These are phyloP conservation scores for Verbascum thapsus DNA, from an alignment of 257 asterid species.

Conservation along the genomic window DNA sequence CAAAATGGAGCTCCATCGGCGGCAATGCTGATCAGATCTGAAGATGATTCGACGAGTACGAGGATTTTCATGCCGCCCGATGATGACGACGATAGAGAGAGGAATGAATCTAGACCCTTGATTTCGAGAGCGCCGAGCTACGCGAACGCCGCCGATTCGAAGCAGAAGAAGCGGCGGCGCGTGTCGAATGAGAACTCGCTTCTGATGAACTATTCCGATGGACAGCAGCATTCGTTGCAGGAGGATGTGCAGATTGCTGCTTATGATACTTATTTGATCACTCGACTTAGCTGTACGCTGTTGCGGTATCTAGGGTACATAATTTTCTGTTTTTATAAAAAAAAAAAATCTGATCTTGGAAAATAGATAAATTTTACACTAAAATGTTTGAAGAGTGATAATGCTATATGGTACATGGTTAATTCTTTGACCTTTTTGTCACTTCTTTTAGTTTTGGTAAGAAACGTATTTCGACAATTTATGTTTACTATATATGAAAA, in stretches of 20 bases:
- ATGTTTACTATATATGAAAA: too few relatives aligned
- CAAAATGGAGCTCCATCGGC: slow-evolving; percentile 30
- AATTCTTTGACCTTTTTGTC: too few relatives aligned
- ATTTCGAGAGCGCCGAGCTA: slow-evolving; percentile 61
- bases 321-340: slow-evolving; percentile 16
- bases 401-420: too few relatives aligned
- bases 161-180: slow-evolving; percentile 71
- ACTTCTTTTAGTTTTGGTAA: too few relatives aligned
- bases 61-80: slow-evolving; percentile 49
- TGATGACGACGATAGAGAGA: slow-evolving; percentile 42
- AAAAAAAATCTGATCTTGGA: too few relatives aligned
- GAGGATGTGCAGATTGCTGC: slow-evolving; percentile 55
- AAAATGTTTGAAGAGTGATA: too few relatives aligned
- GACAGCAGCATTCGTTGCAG: slow-evolving; percentile 37
- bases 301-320: slow-evolving; percentile 77
- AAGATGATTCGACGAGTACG: slow-evolving; percentile 41
- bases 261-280: slow-evolving; percentile 55
- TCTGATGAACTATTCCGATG: slow-evolving; percentile 32
- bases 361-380: too few relatives aligned
- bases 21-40: slow-evolving; percentile 56
- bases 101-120: slow-evolving; percentile 58
- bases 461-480: too few relatives aligned
- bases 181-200: slow-evolving; percentile 58
- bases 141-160: slow-evolving; percentile 32
- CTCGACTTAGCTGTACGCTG: slow-evolving; percentile 59